Conservation (phyloP, 306 rosid species). For the Rubus parviflorus region DNA sequence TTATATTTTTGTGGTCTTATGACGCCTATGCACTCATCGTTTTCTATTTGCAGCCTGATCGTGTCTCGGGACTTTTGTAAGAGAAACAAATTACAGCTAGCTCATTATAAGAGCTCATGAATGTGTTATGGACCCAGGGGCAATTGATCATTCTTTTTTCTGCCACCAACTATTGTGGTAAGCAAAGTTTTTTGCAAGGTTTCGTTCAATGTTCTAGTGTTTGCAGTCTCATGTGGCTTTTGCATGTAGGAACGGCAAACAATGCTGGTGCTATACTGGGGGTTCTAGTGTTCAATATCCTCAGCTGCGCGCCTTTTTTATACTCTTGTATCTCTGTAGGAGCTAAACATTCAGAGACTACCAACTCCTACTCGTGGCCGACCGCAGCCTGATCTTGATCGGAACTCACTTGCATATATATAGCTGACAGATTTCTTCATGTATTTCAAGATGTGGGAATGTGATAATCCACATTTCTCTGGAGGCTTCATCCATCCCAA, state of each 20-base stretch:
- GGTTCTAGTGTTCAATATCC: constrained; percentile 41
- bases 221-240: constrained; percentile 29
- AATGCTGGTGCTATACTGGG: constrained; percentile 98
- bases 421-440: constrained; percentile 24
- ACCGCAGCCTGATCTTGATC: constrained; percentile 97
- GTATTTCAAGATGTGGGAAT: constrained; percentile 10
- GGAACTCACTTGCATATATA: constrained; percentile 95
- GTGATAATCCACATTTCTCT: constrained; percentile 9
- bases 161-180: constrained; percentile 98
- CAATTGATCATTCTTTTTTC: constrained; percentile 97
- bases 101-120: constrained; percentile 97
- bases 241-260: constrained; percentile 84
- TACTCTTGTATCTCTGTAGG: constrained; percentile 43
- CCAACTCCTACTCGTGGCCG: constrained; percentile 99
- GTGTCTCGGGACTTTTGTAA: constrained; percentile 93
- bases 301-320: constrained; percentile 2
- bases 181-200: constrained; percentile 24
- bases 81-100: constrained; percentile 93
- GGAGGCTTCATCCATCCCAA: background rate
- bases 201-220: constrained; percentile 6
- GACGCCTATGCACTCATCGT: constrained; percentile 39
- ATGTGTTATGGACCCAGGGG: constrained; percentile 99
- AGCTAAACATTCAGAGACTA: constrained; percentile 95
- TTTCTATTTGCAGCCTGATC: constrained; percentile 84
- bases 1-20: constrained; percentile 16